phyloP scores from a whole-genome alignment of 768 basidiomycete genomes.

The Amanita jacksonii region DNA sequence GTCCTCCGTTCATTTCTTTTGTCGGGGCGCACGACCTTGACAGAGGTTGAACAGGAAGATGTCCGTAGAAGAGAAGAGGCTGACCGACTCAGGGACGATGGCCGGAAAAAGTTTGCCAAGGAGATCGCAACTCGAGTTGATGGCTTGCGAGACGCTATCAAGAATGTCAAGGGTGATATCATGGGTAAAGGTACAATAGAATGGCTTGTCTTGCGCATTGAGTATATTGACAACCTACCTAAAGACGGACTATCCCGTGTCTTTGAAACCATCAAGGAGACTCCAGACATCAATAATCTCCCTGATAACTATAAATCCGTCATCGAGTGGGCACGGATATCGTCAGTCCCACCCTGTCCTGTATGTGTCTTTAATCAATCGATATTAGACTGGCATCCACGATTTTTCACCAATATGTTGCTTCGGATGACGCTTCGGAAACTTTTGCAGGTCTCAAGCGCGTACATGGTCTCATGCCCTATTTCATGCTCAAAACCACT shows the following conservation, averaged over 20 bases:
- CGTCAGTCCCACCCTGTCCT: constrained; percentile 46
- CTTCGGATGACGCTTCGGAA: constrained; percentile 87
- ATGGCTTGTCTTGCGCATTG: not conserved
- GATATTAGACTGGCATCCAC: constrained; percentile 79
- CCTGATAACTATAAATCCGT: constrained; percentile 84
- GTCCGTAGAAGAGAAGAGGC: constrained; percentile 76
- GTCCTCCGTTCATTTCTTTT: constrained; percentile 82
- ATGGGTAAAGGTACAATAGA: constrained; percentile 58
- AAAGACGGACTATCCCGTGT: constrained; percentile 80
- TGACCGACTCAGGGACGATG: constrained; percentile 81
- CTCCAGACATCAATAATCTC: constrained; percentile 63
- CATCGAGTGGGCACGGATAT: constrained; percentile 94
- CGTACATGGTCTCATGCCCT: constrained; percentile 94
- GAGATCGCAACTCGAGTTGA: constrained; percentile 88
- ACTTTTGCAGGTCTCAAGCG: constrained; percentile 83
- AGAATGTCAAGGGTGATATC: constrained; percentile 89
- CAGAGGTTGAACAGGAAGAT: constrained; percentile 70
- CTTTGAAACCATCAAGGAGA: constrained; percentile 83
- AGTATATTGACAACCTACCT: not conserved
- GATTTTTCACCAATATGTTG: constrained; percentile 90
- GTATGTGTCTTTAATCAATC: constrained; percentile 2
- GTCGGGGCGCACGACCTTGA: constrained; percentile 61
- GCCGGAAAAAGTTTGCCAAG: constrained; percentile 70
- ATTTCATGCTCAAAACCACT: constrained; percentile 90
- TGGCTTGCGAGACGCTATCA: constrained; percentile 71